phyloP scores from a whole-genome alignment of 805 yeast genomes.

The Candida sphagnicola region DNA sequence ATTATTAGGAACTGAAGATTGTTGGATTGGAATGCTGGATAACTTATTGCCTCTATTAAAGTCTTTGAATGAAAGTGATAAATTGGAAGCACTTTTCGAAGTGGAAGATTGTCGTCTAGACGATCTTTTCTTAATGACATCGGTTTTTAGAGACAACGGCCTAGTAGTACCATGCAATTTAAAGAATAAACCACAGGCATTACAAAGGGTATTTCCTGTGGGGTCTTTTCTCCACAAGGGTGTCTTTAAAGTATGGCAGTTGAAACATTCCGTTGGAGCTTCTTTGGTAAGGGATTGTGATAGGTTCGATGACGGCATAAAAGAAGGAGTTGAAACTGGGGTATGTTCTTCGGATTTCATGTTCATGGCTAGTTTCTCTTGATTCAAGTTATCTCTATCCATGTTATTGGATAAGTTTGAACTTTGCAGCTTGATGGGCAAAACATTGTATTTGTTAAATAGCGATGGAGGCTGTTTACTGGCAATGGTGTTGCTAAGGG shows the following conservation, averaged over 20 bases:
- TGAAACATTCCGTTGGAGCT: conserved; percentile 42
- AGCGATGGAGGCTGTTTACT: neutral
- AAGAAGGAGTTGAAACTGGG: neutral
- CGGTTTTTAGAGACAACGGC: conserved; percentile 55
- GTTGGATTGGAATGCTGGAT: conserved; percentile 35
- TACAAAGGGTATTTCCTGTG: conserved; percentile 56
- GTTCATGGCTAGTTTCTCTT: neutral
- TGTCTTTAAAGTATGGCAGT: conserved; percentile 57
- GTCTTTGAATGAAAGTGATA: neutral
- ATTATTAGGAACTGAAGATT: conserved; percentile 1
- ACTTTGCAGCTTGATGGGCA: neutral
- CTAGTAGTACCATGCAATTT: conserved; percentile 61
- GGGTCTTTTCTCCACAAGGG: conserved; percentile 63
- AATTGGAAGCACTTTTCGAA: neutral
- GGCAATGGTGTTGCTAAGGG: too few species aligned
- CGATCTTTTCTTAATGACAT: conserved; percentile 53
- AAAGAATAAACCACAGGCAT: conserved; percentile 60
- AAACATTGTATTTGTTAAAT: neutral
- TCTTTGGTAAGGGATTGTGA: neutral
- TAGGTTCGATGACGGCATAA: neutral
- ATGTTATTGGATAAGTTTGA: conserved; percentile 2
- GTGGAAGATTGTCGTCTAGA: conserved; percentile 30
- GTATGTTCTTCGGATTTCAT: neutral
- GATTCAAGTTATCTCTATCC: conserved; percentile 3
- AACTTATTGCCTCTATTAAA: conserved; percentile 40